Evolutionary conservation across 2,329 filamentous ascomycete genomes (phyloP), one percentile per base, ranked within the genome.

Genomic region (Thelonectria olida): DNA sequence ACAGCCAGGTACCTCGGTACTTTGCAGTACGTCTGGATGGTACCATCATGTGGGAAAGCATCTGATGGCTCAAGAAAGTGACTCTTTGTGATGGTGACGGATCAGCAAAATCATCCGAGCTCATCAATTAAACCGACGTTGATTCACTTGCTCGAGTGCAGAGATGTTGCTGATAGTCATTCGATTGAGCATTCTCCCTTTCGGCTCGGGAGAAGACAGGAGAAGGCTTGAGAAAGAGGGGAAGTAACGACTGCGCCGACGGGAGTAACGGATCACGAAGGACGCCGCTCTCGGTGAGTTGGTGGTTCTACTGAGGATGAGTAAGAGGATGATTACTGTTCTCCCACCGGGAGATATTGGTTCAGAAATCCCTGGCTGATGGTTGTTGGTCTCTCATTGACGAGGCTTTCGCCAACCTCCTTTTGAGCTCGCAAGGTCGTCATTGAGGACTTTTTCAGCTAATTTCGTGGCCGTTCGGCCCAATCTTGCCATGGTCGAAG

Each of bases 1-100:
- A 61, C 44, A 17, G 28, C 41, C 38, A 41, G 58, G 52, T 56
- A 61, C 58, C 58, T 47, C 54, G 52, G 58, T 56, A 61, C 58
- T 27, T 61, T n/a, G 39, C 45, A 52, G 52, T 61, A 55, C 58
- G 45, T 56, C 13, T 47, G 52, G 52, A 61, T 61, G 58, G 52
- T 55, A 55, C 58, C 47, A 56, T 52, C 52, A 52, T 55, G 52
- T 61, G 52, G 50, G 44, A 60, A 54, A 51, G 41, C 47, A 56
- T 56, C 53, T 56, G 53, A 56, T 56, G 44, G 41, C 44, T 13
- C n/a, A 23, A 23, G 61, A 23, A 60, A 54, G 45, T 48, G 25
- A 36, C 38, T 38, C 42, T 57, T 42, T 25, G 42, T 9, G 59
- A 59, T 23, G 41, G 41, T 42, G 45, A 48, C 48, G 41, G 39